Evolutionary conservation across 1,284 basidiomycete genomes (phyloP), one percentile per base, ranked within the genome.

Genomic region (Prillingera fragicola): DNA sequence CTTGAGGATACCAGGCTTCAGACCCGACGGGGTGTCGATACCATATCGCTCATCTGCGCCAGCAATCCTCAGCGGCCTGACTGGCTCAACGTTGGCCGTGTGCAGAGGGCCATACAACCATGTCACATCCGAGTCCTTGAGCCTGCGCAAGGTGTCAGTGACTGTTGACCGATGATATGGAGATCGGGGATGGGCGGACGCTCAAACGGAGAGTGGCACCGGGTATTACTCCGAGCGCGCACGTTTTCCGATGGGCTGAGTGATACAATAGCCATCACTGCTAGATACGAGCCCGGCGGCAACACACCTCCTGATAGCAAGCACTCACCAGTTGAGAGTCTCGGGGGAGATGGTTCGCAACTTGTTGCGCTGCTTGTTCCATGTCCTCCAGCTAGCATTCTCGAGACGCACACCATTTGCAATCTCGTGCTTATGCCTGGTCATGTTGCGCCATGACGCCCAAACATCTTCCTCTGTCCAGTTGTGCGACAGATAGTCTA

Each of bases 381-480:
- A 98, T 1, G 94, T 97, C 34, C 95, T 77, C 94, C 94, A 98
- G 60, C 84, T 87, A 4, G 95, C 95, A 65, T 98, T 98, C 76
- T 98, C 95, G 49, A 98, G 80, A 40, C 94, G 77, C 45, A 87
- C 79, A 38, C 94, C 94, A 67, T 98, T 98, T 12, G 90, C 82
- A 64, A 98, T 96, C 73, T 94, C 92, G 68, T 96, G 87, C 80
- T 97, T 98, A 76, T 91, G 87, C 55, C 88, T 82, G 38, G 94
- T 98, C 91, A 97, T 98, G 66, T 84, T 89, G 57, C 94, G 81
- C 94, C 94, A 98, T 39, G 86, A 90, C 45, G 87, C 84, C 91
- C 91, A 96, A 12, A 98, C 90, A 70, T 98, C 95, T 70, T 97
- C 92, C 71, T 98, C 95, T 54, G 83, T 80, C 94, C 95, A 98